Evolutionary conservation across 176 grass and related monocot genomes (phyloP), one percentile per base, ranked within the genome.

Genomic region (Oryza nivara): DNA sequence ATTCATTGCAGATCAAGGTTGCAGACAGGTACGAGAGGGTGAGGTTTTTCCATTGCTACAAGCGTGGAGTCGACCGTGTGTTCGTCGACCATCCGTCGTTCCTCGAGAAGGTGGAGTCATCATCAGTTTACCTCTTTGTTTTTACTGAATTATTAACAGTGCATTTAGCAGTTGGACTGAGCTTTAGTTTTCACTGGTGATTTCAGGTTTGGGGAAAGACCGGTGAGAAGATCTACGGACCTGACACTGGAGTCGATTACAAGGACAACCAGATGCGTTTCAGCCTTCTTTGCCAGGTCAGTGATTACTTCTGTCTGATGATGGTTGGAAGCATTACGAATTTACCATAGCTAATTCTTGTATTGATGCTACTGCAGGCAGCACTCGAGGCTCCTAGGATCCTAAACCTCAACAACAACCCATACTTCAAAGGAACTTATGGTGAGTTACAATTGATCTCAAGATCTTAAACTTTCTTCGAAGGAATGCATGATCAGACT

Each of bases 141-240:
- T n/a, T 30, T 51, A 19, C 58, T 71, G 17, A 43, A 20, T 44
- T 14, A 20, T 44, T 14, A 46, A 63, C 6, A 13, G 13, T 12
- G 72, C 15, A 48, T 74, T 70, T 30, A 58, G 11, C 23, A 75
- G 76, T 74, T 26, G 68, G 47, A 65, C 9, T 67, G 61, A 82
- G 23, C 63, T 45, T 45, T 78, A 28, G 5, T 75, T 35, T 51
- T 80, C 11, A 56, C n/a, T 35, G 72, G 7, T 78, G 58, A 30
- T 23, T 91, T 52, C 68, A 98, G 96, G 93, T 98, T n/a, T 93
- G 91, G 91, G 96, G 96, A 26, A 98, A 95, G 83, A 98, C 96
- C 2, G 93, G 91, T 10, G 91, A 94, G 73, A 98, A 98, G 88
- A 92, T 98, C 78, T 98, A 98, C 68, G 96, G 96, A 41, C 96